Base-by-base conservation (phyloP, 163 green algal genomes). In the Trebouxiophyceae sp. region DNA sequence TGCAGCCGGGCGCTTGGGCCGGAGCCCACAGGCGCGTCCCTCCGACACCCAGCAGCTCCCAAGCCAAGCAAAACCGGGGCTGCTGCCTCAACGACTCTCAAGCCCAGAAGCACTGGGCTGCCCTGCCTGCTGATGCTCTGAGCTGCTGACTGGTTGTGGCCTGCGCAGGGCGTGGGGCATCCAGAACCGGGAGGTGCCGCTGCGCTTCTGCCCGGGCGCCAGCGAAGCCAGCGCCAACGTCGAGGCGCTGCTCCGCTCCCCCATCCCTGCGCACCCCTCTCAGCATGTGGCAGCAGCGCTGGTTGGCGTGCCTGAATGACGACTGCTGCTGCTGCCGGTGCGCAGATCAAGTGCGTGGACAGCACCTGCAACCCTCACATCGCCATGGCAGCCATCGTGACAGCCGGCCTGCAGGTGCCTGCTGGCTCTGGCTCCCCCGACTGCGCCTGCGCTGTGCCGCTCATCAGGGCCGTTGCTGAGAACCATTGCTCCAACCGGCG, bases 351-450 rank as follows among this genome's bases (percentile, higher is more conserved):
- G 76, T 39, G 70, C 0, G 47, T 84, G 47, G 84, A 91, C 29
- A 75, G 34, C 27, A 77, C 69, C 1, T 63, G 69, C 27, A 91
- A 91, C 71, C 84, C 84, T 0, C 75, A 91, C 74, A 57, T 91
- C 5, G 84, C 66, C 2, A 54, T 87, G 0, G 71, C 78, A 2
- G 84, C 77, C 1, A 44, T 89, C 5, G 30, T 82, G 2, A 55
- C 59, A 16, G 77, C 77, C 1, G 79, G 79, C 2, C 33, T 74
- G 45, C 5, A 55, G 56, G 73, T 57, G 27, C 46, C 3, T 27
- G 4, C 6, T 4, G 2, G 29, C 31, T 2, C 33, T n/a, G n/a
- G n/a, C n/a, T n/a, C n/a, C n/a, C n/a, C n/a, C n/a, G n/a, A n/a
- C n/a, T n/a, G n/a, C n/a, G n/a, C n/a, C n/a, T n/a, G n/a, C n/a